Percentiles rank a stretch among this genome's conserved stretches.
Evolutionary conservation across 179 eudicot species (phyloP).

Genomic region (Silene coronaria): DNA sequence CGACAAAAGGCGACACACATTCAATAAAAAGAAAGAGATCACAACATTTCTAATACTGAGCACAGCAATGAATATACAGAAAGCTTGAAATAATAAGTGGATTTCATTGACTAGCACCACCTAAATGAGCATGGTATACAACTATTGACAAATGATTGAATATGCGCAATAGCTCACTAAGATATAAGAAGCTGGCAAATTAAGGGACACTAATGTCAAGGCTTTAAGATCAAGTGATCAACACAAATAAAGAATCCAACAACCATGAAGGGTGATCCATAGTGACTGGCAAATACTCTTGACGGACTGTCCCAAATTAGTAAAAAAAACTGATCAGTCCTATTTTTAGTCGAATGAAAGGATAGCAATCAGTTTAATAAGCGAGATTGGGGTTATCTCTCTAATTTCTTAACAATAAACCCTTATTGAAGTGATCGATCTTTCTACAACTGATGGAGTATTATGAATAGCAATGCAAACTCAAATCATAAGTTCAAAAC

Average conservation of each 20-base stretch:
- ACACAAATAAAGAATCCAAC: too few relatives aligned
- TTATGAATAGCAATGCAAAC: background rate
- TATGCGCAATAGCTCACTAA: background rate
- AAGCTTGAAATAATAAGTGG: background rate
- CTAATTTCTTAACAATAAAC: too few relatives aligned
- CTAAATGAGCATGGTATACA: background rate
- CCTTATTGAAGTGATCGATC: background rate
- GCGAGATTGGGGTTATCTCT: too few relatives aligned
- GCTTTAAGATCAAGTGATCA: too few relatives aligned
- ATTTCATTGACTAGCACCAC: background rate
- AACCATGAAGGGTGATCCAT: too few relatives aligned
- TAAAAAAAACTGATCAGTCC: too few relatives aligned
- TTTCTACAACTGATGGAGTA: background rate
- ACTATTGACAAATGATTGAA: background rate
- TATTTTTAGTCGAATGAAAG: background rate
- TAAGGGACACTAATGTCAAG: too few relatives aligned
- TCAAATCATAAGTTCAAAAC: background rate
- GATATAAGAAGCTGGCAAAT: too few relatives aligned
- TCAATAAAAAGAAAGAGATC: background rate
- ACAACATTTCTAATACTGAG: background rate
- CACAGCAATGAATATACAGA: background rate
- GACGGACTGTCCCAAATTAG: too few relatives aligned
- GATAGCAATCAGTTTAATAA: background rate
- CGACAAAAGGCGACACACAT: background rate
- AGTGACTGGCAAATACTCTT: too few relatives aligned